Evolutionary conservation across 371 early-diverging fungal genomes (phyloP).

Genomic region (Rhizopus sp.): DNA sequence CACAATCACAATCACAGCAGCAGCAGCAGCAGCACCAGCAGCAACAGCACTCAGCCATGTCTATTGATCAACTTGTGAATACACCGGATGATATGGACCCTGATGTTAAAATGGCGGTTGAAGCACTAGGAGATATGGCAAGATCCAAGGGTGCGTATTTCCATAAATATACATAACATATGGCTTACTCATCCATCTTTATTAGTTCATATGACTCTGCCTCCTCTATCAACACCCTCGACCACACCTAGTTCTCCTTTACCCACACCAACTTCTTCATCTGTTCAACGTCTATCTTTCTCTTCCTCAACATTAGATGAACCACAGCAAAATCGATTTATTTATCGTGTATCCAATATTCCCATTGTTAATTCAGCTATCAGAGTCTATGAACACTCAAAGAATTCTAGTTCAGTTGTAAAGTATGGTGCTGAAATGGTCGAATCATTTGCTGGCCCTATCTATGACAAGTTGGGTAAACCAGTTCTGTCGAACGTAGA

Average conservation of each 20-base stretch:
- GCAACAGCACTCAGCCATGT: conserved; percentile 34
- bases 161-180: neutral
- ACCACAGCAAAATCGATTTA: conserved; percentile 42
- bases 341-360: conserved; percentile 76
- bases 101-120: conserved; percentile 68
- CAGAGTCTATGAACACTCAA: conserved; percentile 77
- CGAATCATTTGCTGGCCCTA: conserved; percentile 57
- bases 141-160: conserved; percentile 14
- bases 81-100: conserved; percentile 35
- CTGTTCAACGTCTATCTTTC: conserved; percentile 17
- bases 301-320: conserved; percentile 27
- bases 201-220: conserved; percentile 22
- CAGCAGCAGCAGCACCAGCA: conserved; percentile 8
- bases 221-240: conserved; percentile 36
- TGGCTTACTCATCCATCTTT: neutral
- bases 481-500: conserved; percentile 31
- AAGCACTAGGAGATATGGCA: conserved; percentile 66
- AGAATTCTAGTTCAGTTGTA: conserved; percentile 64
- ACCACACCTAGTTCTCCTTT: conserved; percentile 39
- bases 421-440: conserved; percentile 74
- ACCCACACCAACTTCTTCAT: conserved; percentile 29
- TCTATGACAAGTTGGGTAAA: conserved; percentile 41
- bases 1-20: too few species aligned
- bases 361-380: conserved; percentile 79
- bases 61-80: conserved; percentile 37